phyloP scores from a whole-genome alignment of 768 basidiomycete genomes.

The Calocera cornea region DNA sequence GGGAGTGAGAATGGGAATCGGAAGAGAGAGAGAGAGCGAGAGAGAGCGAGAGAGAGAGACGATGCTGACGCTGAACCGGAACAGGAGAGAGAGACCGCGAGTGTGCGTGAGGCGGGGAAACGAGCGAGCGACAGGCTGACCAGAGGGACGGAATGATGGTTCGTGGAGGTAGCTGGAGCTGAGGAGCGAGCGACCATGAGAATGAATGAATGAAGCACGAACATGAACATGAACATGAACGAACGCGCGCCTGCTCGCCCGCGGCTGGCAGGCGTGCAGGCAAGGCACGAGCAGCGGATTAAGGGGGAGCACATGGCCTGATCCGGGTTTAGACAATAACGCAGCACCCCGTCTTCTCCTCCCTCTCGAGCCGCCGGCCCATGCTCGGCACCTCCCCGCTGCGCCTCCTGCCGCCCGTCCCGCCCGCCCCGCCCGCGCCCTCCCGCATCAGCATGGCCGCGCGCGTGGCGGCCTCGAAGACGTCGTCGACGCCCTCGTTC shows the following conservation, averaged over 20 bases:
- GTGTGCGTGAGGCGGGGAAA: background rate
- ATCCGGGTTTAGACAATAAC: background rate
- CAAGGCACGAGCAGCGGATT: too few species aligned
- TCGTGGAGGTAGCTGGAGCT: background rate
- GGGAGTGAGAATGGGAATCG: background rate
- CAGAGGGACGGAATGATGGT: background rate
- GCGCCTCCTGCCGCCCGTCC: background rate
- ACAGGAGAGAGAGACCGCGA: background rate
- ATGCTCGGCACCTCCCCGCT: background rate
- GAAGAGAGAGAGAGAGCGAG: background rate
- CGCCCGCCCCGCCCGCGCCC: slow-evolving; percentile 29
- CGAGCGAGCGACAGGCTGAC: background rate
- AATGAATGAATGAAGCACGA: background rate
- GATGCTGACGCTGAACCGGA: background rate
- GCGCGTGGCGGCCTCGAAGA: slow-evolving; percentile 92
- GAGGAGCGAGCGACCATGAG: background rate
- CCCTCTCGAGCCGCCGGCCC: background rate
- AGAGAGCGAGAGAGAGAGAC: background rate
- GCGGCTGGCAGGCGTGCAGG: too few species aligned
- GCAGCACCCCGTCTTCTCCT: background rate
- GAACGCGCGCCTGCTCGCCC: background rate
- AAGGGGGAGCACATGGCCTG: background rate
- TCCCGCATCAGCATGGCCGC: slow-evolving; percentile 94
- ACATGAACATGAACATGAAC: background rate
- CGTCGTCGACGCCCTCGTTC: slow-evolving; percentile 70